Evolutionary conservation across 441 rosid species (phyloP).

Genomic region (Adansonia madagascariensis): DNA sequence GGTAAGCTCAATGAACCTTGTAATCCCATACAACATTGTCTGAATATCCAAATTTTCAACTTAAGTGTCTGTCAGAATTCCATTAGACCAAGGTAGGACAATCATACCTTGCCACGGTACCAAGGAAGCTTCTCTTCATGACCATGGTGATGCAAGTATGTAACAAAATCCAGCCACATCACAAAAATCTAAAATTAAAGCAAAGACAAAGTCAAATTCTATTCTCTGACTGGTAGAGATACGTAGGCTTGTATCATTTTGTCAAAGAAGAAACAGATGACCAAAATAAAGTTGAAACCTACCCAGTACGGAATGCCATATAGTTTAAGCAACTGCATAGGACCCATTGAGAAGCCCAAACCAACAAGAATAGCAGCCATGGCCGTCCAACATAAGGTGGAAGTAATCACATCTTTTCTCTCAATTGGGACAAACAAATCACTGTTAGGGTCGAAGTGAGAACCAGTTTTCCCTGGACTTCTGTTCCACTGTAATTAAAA

Average conservation of each 20-base stretch:
- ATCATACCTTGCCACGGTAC: constrained; percentile 68
- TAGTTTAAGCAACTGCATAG: constrained; percentile 61
- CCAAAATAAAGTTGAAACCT: constrained; percentile 17
- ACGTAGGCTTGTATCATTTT: background rate
- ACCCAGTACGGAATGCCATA: constrained; percentile 64
- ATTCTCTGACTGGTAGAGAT: background rate
- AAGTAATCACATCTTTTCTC: constrained; percentile 54
- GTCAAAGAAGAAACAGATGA: background rate
- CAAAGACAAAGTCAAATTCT: background rate
- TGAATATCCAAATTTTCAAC: background rate
- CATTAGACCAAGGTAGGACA: background rate
- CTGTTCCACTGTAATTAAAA: constrained; percentile 52
- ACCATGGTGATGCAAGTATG: constrained; percentile 74
- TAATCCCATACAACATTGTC: background rate
- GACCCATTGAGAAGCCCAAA: constrained; percentile 54
- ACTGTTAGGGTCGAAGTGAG: constrained; percentile 67
- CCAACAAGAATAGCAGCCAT: constrained; percentile 56
- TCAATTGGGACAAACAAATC: constrained; percentile 60
- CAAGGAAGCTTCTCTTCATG: constrained; percentile 67
- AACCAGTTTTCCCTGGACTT: constrained; percentile 73
- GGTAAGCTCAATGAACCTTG: background rate
- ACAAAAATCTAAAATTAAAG: constrained; percentile 45
- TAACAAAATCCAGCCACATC: constrained; percentile 65
- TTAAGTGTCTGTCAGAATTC: background rate
- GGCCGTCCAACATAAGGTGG: constrained; percentile 64